Base-by-base conservation (phyloP, 176 grass and related monocot genomes). In the Thalia dealbata region DNA sequence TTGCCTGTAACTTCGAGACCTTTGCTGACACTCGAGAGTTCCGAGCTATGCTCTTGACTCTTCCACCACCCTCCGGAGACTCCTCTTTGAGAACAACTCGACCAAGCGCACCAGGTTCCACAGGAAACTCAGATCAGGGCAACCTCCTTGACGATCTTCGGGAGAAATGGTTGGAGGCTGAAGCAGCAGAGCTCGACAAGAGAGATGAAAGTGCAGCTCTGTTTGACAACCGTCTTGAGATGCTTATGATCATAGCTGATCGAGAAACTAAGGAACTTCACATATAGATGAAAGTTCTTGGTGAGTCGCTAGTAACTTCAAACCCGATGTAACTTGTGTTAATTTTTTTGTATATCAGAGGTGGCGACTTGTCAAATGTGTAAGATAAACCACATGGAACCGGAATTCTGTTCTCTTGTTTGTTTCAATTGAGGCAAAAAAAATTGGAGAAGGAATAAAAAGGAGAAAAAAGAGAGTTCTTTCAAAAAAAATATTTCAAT, bases 111-210 rank as follows among this genome's bases (percentile, higher is more conserved):
- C 93, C 93, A 30, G 93, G 85, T 9, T 77, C 81, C 38, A 81
- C 67, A 28, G 78, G 82, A 14, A 84, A 80, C 61, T 60, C 44
- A 23, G 86, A 82, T 51, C 83, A 97, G 80, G 85, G 78, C n/a
- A 97, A 97, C 69, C 72, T 97, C 84, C 89, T 97, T 44, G 89
- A 97, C 70, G 93, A 97, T 81, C 81, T 97, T 73, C 78, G 85
- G 2, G 89, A 97, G 70, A 97, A 97, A 79, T 97, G 89, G 93
- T 79, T 92, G 27, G 87, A 91, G 77, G 87, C 83, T 43, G 85
- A 91, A 62, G 93, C 73, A 14, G 82, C 83, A 38, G 89, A 92
- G 67, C 82, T 92, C 3, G 83, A 92, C 10, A 61, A 91, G 79
- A 90, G 89, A 82, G 93, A 97, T 84, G 87, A 92, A 76, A 92